Evolutionary conservation across 305 asterid genomes (phyloP), one percentile per base, ranked within the genome.

Genomic region (Fraxinus paxiana): DNA sequence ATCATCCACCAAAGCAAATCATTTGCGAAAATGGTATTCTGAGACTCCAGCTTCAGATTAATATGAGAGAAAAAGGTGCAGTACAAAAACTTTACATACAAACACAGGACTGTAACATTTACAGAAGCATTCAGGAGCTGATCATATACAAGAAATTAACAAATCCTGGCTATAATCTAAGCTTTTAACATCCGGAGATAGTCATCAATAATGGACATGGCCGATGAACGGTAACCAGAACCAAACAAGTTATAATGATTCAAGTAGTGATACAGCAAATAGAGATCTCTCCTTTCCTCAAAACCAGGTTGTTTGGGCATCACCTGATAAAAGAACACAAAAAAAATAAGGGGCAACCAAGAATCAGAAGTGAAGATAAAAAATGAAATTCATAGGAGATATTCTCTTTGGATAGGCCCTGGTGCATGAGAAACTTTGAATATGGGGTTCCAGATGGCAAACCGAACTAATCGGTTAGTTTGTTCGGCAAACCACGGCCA

Each of bases 231-330:
- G 76, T 96, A 96, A 77, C 99, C 93, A 3, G 99, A 92, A 67
- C 99, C 99, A 51, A 96, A 96, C 89, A 96, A 74, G 83, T 96
- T 96, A 85, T 96, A 96, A 84, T 96, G 99, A 87, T 96, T 96
- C 83, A 96, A 83, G 87, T 96, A 96, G 84, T 96, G 99, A 84
- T 96, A 94, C 80, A 96, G 86, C 92, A 84, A 83, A 88, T 94
- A 96, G 2, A 96, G 89, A 80, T 92, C 97, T 85, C 79, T 87
- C 89, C 99, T 92, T 82, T 85, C 22, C 84, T 91, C 97, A 54
- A 92, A 92, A 24, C 97, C 98, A 0, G 86, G 84, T 75, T 95
- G 96, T 80, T 87, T 88, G 10, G 98, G 97, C 97, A 94, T 91
- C 87, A 94, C 97, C 99, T 95, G 88, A 81, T 24, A 67, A 70